Conservation (phyloP, 352 stramenopile genomes). For the Pilasporangium apinafurcum region DNA sequence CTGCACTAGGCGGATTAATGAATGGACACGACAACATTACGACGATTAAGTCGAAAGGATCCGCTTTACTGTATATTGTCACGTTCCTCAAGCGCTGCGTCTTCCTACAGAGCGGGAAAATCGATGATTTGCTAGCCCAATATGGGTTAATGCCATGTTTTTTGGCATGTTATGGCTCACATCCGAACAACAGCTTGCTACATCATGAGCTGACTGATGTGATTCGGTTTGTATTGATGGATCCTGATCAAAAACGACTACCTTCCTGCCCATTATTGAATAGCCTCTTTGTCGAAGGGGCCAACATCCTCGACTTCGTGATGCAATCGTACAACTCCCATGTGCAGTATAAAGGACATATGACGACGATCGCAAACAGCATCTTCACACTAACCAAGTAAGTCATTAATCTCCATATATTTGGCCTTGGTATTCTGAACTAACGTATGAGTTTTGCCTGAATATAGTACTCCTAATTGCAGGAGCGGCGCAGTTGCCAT, state of each 20-base stretch:
- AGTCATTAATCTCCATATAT: conserved; percentile 8
- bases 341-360: conserved; percentile 84
- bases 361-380: conserved; percentile 87
- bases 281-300: conserved; percentile 60
- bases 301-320: conserved; percentile 80
- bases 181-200: conserved; percentile 77
- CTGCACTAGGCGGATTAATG: conserved; percentile 30
- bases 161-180: conserved; percentile 67
- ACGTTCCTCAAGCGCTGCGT: conserved; percentile 82
- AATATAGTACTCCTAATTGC: conserved; percentile 54
- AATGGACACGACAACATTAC: conserved; percentile 34
- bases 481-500: conserved; percentile 41
- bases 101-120: conserved; percentile 64
- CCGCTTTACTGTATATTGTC: conserved; percentile 68
- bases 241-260: conserved; percentile 78
- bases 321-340: conserved; percentile 69
- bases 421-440: conserved; percentile 1
- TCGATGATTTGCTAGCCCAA: conserved; percentile 65
- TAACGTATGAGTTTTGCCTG: background rate
- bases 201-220: conserved; percentile 84
- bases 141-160: conserved; percentile 79
- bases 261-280: conserved; percentile 74
- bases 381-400: conserved; percentile 86
- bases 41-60: conserved; percentile 55
- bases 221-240: conserved; percentile 80